Evolutionary conservation across 1,284 basidiomycete species (phyloP).

Genomic region (Mycena sp.): DNA sequence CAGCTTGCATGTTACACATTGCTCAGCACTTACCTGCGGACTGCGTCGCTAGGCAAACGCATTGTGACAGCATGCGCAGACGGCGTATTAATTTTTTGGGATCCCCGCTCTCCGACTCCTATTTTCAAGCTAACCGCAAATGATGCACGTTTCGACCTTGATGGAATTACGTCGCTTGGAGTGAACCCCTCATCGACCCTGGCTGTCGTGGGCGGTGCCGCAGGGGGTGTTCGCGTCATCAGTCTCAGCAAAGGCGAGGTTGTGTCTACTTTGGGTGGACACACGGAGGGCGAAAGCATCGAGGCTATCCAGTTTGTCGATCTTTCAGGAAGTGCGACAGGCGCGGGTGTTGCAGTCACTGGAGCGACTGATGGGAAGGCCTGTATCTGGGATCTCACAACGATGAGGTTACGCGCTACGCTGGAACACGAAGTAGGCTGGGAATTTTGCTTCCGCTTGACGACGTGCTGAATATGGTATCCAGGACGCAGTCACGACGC

Average conservation of each 20-base stretch:
- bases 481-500: conserved; percentile 88
- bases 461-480: conserved; percentile 31
- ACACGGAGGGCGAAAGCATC: conserved; percentile 89
- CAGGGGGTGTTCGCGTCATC: conserved; percentile 86
- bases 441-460: conserved; percentile 18
- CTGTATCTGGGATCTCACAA: conserved; percentile 93
- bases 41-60: conserved; percentile 70
- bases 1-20: conserved; percentile 10
- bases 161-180: conserved; percentile 87
- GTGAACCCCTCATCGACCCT: conserved; percentile 88
- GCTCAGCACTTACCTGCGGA: conserved; percentile 5
- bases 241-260: conserved; percentile 90
- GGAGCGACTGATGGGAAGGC: conserved; percentile 95
- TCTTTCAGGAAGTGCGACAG: conserved; percentile 63
- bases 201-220: conserved; percentile 88
- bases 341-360: conserved; percentile 81
- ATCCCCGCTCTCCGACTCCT: conserved; percentile 83
- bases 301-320: conserved; percentile 92
- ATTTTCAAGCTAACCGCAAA: conserved; percentile 81
- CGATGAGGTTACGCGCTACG: conserved; percentile 83
- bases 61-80: conserved; percentile 91
- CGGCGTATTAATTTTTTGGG: conserved; percentile 91
- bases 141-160: conserved; percentile 82
- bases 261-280: conserved; percentile 83
- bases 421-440: conserved; percentile 76